phyloP scores from a whole-genome alignment of 2,329 filamentous ascomycete species.

The Cladosporium velox region DNA sequence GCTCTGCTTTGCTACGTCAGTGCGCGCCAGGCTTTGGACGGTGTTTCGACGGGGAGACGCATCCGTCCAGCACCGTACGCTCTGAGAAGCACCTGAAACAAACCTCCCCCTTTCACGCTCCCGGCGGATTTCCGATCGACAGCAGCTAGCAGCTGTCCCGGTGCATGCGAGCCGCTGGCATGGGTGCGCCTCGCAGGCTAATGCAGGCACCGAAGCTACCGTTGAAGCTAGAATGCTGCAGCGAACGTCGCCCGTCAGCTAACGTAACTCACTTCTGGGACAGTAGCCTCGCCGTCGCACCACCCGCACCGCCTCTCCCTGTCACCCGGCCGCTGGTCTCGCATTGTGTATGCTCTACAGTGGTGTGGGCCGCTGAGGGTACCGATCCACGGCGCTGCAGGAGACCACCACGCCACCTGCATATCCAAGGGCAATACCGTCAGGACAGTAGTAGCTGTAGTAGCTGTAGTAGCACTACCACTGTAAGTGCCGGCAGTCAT shows the following conservation, averaged over 20 bases:
- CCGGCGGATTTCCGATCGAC: slow-evolving; percentile 1
- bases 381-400: slow-evolving; percentile 10
- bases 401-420: slow-evolving; percentile 2
- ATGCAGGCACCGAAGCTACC: slow-evolving; percentile 17
- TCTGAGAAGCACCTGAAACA: slow-evolving; percentile 10
- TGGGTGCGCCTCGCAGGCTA: neutral
- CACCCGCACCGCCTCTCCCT: neutral
- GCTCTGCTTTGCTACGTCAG: slow-evolving; percentile 13
- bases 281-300: neutral
- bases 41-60: slow-evolving; percentile 17
- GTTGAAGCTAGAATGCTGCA: slow-evolving; percentile 11
- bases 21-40: slow-evolving; percentile 18
- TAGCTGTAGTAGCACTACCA: neutral
- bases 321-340: slow-evolving; percentile 13
- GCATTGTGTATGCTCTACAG: neutral
- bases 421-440: neutral
- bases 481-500: neutral
- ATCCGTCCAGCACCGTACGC: neutral
- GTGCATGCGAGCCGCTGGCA: slow-evolving; percentile 5
- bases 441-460: neutral
- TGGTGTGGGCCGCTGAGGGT: neutral
- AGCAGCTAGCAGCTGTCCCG: neutral
- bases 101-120: slow-evolving; percentile 10
- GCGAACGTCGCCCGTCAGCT: slow-evolving; percentile 1
- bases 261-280: neutral